These are phyloP conservation scores for Stylonectria norvegica DNA, from an alignment of 2,329 filamentous ascomycete species.

Conservation along the genomic window DNA sequence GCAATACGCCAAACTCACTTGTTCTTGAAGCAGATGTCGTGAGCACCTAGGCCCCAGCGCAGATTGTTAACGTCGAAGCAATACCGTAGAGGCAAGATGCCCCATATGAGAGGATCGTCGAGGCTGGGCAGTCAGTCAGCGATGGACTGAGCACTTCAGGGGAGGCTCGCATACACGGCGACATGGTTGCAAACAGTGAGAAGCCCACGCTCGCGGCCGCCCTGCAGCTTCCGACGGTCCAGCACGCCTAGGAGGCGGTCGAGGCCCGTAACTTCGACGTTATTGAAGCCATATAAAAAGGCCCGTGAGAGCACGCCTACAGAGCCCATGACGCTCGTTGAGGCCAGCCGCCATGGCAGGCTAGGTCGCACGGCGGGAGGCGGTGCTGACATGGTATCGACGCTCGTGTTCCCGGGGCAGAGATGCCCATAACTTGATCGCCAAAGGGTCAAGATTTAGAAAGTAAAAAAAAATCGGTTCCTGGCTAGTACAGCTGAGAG, in stretches of 20 bases:
- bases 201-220: constrained; percentile 68
- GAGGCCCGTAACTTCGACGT: constrained; percentile 72
- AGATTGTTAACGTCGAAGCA: constrained; percentile 69
- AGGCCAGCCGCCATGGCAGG: constrained; percentile 68
- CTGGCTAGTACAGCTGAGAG: no score
- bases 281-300: constrained; percentile 74
- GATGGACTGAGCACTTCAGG: not conserved
- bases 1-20: constrained; percentile 49
- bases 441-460: no score
- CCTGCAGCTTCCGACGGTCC: constrained; percentile 64
- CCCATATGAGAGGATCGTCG: constrained; percentile 95
- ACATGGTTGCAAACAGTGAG: constrained; percentile 62
- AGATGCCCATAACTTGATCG: not conserved
- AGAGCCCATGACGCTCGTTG: constrained; percentile 70
- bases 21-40: constrained; percentile 93
- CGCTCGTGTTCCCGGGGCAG: not conserved
- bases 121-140: constrained; percentile 53
- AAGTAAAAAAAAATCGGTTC: no score
- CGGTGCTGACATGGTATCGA: constrained; percentile 18
- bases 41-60: constrained; percentile 85
- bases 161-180: constrained; percentile 33
- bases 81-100: constrained; percentile 74
- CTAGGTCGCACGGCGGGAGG: constrained; percentile 46
- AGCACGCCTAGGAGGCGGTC: constrained; percentile 71
- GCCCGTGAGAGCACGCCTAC: constrained; percentile 67